A percentile compares a stretch with the other conserved stretches of the same genome.
Conservation (phyloP, 164 flowering plant genomes). For the Stephania japonica region DNA sequence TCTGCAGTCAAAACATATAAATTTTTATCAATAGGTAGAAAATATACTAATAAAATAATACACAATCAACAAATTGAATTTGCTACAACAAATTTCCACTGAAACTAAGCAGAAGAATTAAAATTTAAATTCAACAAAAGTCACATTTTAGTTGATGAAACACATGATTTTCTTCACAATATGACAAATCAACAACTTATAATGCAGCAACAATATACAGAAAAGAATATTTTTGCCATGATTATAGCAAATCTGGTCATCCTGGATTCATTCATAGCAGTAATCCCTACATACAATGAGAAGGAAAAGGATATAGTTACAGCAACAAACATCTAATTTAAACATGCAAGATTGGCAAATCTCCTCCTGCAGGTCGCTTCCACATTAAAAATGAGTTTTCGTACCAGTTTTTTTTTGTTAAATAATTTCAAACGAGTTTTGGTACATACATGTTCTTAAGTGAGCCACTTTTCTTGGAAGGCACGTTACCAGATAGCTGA, state of each 20-base stretch:
- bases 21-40: background rate
- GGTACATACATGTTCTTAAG: slow-evolving; percentile 1
- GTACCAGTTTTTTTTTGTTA: background rate
- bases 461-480: slow-evolving; percentile 3
- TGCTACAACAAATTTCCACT: background rate
- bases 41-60: background rate
- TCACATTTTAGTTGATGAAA: too few relatives aligned
- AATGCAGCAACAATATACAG: too few relatives aligned
- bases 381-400: background rate
- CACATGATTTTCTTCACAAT: too few relatives aligned
- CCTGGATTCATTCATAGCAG: background rate
- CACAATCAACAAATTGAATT: background rate
- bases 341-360: background rate
- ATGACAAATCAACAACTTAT: too few relatives aligned
- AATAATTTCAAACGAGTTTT: too few relatives aligned
- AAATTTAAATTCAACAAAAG: too few relatives aligned
- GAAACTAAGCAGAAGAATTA: too few relatives aligned
- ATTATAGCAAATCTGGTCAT: background rate
- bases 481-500: slow-evolving; percentile 6
- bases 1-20: slow-evolving; percentile 29
- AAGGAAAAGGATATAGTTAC: background rate
- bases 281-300: background rate
- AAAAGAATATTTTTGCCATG: background rate
- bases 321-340: background rate
- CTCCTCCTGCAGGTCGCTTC: too few relatives aligned